Percentiles rank a stretch among this genome's conserved stretches.
phyloP scores from a whole-genome alignment of 331 rosid species.

The Stylosanthes scabra region DNA sequence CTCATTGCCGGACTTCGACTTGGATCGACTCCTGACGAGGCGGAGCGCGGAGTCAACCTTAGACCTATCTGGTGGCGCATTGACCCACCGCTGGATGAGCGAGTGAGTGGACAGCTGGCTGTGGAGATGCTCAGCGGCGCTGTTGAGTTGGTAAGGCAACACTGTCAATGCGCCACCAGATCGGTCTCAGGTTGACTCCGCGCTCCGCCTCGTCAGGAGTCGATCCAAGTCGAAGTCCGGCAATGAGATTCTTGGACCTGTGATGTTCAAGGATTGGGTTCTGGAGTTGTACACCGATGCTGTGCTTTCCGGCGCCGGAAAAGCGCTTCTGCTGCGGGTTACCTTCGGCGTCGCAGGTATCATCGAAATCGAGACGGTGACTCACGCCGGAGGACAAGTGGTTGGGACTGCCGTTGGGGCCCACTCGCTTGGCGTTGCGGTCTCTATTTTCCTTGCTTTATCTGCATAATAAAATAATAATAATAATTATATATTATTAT shows the following conservation, averaged over 20 bases:
- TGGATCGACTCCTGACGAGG: constrained; percentile 20
- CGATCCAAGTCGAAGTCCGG: not conserved
- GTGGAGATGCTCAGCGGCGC: constrained; percentile 78
- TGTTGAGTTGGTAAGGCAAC: constrained; percentile 75
- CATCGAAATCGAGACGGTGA: constrained; percentile 62
- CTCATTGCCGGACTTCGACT: not conserved
- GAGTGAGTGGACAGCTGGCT: constrained; percentile 49
- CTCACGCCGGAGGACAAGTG: constrained; percentile 53
- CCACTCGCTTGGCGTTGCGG: constrained; percentile 71
- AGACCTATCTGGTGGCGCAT: constrained; percentile 58
- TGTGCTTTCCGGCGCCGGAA: constrained; percentile 52
- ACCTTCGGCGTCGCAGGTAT: constrained; percentile 84
- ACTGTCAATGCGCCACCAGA: constrained; percentile 67
- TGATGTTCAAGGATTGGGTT: constrained; percentile 74
- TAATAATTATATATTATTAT: no score
- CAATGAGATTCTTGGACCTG: constrained; percentile 34
- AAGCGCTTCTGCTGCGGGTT: constrained; percentile 54
- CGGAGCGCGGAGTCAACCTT: constrained; percentile 77
- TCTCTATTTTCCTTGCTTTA: constrained; percentile 59
- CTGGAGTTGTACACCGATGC: constrained; percentile 60
- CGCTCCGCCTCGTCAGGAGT: constrained; percentile 51
- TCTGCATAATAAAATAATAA: constrained; percentile 44
- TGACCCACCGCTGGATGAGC: constrained; percentile 68
- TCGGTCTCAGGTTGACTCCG: constrained; percentile 67
- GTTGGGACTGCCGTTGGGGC: constrained; percentile 68